These are phyloP conservation scores for Lipomyces spencermartinsiae DNA, from an alignment of 805 yeast species.

Conservation along the genomic window DNA sequence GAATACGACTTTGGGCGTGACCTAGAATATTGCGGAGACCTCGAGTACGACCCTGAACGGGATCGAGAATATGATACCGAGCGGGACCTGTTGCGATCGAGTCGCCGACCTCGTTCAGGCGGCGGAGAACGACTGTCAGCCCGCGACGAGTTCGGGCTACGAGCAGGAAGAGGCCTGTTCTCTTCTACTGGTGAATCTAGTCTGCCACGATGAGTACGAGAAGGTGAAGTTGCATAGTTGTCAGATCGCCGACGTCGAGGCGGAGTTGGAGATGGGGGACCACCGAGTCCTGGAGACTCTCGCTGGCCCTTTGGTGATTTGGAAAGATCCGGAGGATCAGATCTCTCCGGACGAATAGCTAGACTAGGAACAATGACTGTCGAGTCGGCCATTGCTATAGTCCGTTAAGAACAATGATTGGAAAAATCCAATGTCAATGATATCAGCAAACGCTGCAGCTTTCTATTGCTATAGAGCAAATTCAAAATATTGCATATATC, in stretches of 20 bases:
- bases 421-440: neutral
- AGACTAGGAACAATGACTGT: conserved; percentile 1
- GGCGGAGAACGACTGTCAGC: neutral
- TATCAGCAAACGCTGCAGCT: neutral
- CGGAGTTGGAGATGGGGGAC: neutral
- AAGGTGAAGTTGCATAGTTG: neutral
- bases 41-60: conserved; percentile 13
- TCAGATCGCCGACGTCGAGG: neutral
- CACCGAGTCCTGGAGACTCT: neutral
- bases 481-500: too few species aligned
- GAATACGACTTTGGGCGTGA: conserved; percentile 12
- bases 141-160: neutral
- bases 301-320: neutral
- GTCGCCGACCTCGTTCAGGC: neutral
- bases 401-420: neutral
- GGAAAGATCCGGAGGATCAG: neutral
- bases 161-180: neutral
- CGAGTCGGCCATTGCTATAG: neutral
- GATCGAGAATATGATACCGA: conserved; percentile 14
- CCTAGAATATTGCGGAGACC: conserved; percentile 18
- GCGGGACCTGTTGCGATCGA: neutral
- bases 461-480: too few species aligned
- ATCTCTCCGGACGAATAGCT: conserved; percentile 1
- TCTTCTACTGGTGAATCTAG: neutral
- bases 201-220: neutral